Evolutionary conservation across 2,329 filamentous ascomycete genomes (phyloP).

Genomic region (Calycina herbarum): DNA sequence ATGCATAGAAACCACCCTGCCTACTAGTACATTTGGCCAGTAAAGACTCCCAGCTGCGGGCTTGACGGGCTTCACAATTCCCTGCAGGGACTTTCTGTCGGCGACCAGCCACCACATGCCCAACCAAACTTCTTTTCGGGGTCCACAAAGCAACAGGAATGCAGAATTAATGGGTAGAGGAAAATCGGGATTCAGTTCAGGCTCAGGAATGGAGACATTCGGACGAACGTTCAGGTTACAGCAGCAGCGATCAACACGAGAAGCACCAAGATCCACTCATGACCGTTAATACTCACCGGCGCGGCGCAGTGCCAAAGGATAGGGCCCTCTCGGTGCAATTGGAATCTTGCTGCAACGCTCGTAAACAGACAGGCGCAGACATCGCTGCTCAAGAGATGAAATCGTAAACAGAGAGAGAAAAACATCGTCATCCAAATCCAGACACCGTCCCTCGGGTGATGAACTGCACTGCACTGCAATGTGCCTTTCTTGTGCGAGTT

Average conservation of each 20-base stretch:
- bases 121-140: not conserved
- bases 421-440: not conserved
- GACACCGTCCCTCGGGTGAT: not conserved
- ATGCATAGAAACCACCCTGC: constrained; percentile 13
- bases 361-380: not conserved
- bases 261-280: not conserved
- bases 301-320: not conserved
- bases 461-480: not conserved
- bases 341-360: constrained; percentile 3
- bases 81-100: not conserved
- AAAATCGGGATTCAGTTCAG: not conserved
- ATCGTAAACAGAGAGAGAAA: not conserved
- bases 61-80: not conserved
- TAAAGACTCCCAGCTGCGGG: not conserved
- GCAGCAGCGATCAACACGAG: constrained; percentile 1
- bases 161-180: not conserved
- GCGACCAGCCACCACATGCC: not conserved
- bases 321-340: not conserved
- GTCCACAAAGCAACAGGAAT: not conserved
- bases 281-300: not conserved
- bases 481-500: not conserved
- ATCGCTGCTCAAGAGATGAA: not conserved
- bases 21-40: not conserved
- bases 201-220: not conserved
- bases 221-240: not conserved